Percentiles rank a stretch among this genome's conserved stretches.
phyloP scores from a whole-genome alignment of 2,329 filamentous ascomycete species.

The Aspergillus aculeatinus region DNA sequence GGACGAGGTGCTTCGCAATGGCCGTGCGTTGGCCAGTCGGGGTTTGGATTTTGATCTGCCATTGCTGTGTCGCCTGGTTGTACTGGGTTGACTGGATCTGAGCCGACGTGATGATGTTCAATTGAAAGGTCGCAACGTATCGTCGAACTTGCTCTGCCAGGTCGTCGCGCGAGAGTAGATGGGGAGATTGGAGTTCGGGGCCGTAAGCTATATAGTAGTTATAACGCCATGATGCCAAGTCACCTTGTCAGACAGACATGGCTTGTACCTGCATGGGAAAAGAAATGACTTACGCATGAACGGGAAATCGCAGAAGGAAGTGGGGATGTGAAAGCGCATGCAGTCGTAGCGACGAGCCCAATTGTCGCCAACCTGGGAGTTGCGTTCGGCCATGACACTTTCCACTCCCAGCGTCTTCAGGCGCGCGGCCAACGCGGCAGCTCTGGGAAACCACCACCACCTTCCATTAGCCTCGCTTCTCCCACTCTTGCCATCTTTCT shows the following conservation, averaged over 20 bases:
- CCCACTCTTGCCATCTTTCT: too few relatives aligned
- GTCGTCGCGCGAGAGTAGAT: conserved; percentile 17
- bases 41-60: conserved; percentile 27
- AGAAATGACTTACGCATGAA: conserved; percentile 29
- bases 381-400: conserved; percentile 46
- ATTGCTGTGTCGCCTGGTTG: conserved; percentile 20
- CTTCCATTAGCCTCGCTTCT: conserved; percentile 11
- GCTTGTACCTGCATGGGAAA: neutral
- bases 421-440: conserved; percentile 45
- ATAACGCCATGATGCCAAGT: neutral
- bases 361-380: conserved; percentile 44
- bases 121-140: conserved; percentile 31
- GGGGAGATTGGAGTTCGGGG: conserved; percentile 13
- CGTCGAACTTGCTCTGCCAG: conserved; percentile 18
- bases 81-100: conserved; percentile 28
- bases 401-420: conserved; percentile 45
- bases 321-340: conserved; percentile 44
- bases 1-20: conserved; percentile 18
- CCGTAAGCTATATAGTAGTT: conserved; percentile 14
- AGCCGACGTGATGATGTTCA: conserved; percentile 34
- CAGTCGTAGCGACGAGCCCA: conserved; percentile 50
- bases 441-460: conserved; percentile 23
- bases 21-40: conserved; percentile 12
- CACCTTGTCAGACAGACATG: neutral
- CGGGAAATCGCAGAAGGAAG: conserved; percentile 37